Base-by-base conservation (phyloP, 345 rosid genomes). In the Ailanthus altissimus region DNA sequence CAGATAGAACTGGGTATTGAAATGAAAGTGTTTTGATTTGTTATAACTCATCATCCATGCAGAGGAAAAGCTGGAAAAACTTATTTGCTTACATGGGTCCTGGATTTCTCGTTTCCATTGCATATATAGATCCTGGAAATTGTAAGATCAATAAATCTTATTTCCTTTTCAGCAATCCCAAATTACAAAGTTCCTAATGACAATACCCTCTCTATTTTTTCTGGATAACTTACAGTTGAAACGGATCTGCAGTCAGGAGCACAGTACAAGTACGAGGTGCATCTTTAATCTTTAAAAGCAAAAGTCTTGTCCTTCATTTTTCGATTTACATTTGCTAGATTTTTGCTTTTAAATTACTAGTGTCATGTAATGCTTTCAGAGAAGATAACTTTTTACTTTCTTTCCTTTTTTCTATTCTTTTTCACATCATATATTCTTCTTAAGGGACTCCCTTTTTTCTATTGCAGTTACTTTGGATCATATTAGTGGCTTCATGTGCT, bases 231-330 rank as follows among this genome's bases (percentile, higher is more conserved):
- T 88, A 80, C 88, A 93, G 99, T 96, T 85, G 98, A 96, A 86
- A 92, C 99, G 65, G 99, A 96, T 84, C 81, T 96, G 70, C 98
- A 96, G 88, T 69, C 98, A 0, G 99, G 99, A 80, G 99, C 99
- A 46, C 85, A 76, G 38, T 95, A 88, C 82, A 89, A 90, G 83
- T 95, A 95, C 73, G 97, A 74, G 90, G 99, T 93, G 78, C 15
- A 80, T 79, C 77, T 68, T 40, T 58, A 32, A 32, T 70, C 72
- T 42, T 38, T 76, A 8, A 51, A 13, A 18, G 45, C 47, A 72
- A 36, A 71, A 28, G 13, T 26, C 2, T 63, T 43, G 36, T 65
- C 20, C 75, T 69, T 57, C 49, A 8, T 58, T 21, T 6, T 7
- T 38, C 16, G 7, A 3, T 18, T 54, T 18, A 54, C n/a, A 18